Percentiles rank a stretch among this genome's conserved stretches.
Conservation (phyloP, 2,329 filamentous ascomycete species). For the Byssothecium circinans region DNA sequence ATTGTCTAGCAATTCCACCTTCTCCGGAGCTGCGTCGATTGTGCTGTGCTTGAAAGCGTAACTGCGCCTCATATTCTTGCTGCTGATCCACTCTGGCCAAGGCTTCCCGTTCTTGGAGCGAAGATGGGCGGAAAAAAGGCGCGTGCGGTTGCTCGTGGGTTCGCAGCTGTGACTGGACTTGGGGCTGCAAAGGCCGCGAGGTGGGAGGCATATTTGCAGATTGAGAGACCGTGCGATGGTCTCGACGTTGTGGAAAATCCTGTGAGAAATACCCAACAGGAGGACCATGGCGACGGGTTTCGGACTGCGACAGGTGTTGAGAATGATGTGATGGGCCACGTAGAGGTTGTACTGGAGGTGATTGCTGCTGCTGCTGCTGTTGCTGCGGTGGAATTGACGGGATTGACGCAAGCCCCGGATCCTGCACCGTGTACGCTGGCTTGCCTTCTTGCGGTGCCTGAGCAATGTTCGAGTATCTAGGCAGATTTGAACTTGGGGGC, state of each 20-base stretch:
- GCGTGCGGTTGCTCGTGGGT: conserved; percentile 32
- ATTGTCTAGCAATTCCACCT: conserved; percentile 25
- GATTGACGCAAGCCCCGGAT: conserved; percentile 30
- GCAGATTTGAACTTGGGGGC: conserved; percentile 32
- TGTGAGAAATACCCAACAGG: conserved; percentile 42
- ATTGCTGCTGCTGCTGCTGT: conserved; percentile 19
- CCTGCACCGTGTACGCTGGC: conserved; percentile 27
- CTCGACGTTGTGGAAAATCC: conserved; percentile 29
- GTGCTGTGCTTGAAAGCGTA: conserved; percentile 30
- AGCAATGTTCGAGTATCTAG: conserved; percentile 36
- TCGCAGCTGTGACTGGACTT: conserved; percentile 27
- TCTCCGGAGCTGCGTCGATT: conserved; percentile 37
- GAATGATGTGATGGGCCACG: conserved; percentile 30
- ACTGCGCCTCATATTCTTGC: conserved; percentile 35
- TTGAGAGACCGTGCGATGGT: conserved; percentile 34
- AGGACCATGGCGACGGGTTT: conserved; percentile 33
- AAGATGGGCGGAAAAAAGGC: conserved; percentile 24
- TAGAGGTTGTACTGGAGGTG: conserved; percentile 29
- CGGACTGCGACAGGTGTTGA: conserved; percentile 31
- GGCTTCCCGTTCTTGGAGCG: conserved; percentile 33
- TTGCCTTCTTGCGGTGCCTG: conserved; percentile 37
- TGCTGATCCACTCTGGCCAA: conserved; percentile 27
- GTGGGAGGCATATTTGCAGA: conserved; percentile 24
- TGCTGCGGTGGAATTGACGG: conserved; percentile 21
- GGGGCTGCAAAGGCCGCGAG: conserved; percentile 30